Base-by-base conservation (phyloP, 495 filamentous ascomycete species). In the Tuber umbilicatum region DNA sequence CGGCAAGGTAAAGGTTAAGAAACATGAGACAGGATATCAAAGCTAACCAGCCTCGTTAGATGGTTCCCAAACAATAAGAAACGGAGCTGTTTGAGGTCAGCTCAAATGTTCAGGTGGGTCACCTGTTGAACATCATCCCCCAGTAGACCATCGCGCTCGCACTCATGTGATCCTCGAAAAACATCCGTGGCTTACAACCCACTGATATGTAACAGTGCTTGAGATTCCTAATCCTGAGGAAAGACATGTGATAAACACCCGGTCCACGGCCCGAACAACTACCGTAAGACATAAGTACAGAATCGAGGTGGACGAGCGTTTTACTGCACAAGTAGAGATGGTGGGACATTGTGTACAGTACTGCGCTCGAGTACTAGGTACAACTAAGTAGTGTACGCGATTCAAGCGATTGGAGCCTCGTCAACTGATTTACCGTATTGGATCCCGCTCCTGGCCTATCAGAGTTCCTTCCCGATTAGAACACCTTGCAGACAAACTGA, bases 321-420 rank as follows among this genome's bases (percentile, higher is more conserved):
- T 4, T 16, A 40, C 39, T 42, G 10, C 14, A 16, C 42, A 16
- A 45, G 14, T 50, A 50, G 45, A 50, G 21, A 50, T 50, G 19
- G 45, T 50, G 45, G 19, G 21, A n/a, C 23, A 50, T n/a, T n/a
- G n/a, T n/a, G n/a, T 5, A 5, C 6, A 50, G 21, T 21, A 50
- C 21, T 23, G 42, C n/a, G n/a, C n/a, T n/a, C n/a, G n/a, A n/a
- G n/a, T n/a, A n/a, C n/a, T n/a, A n/a, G n/a, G n/a, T 5, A 45
- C 42, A 45, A 50, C 45, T n/a, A n/a, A 6, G n/a, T 50, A n/a
- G 21, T 0, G 21, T n/a, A 5, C 21, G 45, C 19, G 73, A 55
- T 71, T 43, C 74, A 55, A 50, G 71, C 73, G 47, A 78, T 77
- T 74, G 72, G 71, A 74, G 38, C 70, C 71, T 77, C 75, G 71